A percentile compares a stretch with the other conserved stretches of the same genome.
Evolutionary conservation across 495 filamentous ascomycete genomes (phyloP).

Genomic region (Penicillium robsamsonii): DNA sequence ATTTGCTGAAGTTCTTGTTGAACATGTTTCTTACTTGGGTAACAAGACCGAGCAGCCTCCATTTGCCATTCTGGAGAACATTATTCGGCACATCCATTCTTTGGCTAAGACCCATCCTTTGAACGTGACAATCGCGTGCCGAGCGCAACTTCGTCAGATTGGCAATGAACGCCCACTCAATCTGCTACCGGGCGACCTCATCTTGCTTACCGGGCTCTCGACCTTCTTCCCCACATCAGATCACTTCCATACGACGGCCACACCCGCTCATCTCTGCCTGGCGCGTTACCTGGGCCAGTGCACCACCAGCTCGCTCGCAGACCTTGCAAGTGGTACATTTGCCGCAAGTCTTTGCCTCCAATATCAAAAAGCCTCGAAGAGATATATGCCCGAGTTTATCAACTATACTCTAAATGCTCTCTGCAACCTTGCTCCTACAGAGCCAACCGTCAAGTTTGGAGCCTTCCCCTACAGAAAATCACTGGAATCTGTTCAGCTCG

Average conservation of each 20-base stretch:
- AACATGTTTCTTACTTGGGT: conserved; percentile 71
- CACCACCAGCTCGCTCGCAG: conserved; percentile 57
- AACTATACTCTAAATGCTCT: conserved; percentile 78
- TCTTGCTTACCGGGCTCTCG: conserved; percentile 76
- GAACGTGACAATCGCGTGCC: conserved; percentile 73
- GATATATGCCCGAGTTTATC: conserved; percentile 84
- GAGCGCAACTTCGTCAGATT: conserved; percentile 65
- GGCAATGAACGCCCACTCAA: conserved; percentile 56
- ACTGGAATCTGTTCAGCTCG: conserved; percentile 50
- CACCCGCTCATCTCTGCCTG: conserved; percentile 79
- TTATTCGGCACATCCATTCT: conserved; percentile 80
- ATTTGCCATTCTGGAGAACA: conserved; percentile 61
- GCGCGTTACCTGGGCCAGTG: conserved; percentile 79
- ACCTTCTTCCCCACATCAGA: conserved; percentile 92
- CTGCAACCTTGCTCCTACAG: conserved; percentile 59
- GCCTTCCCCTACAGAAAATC: conserved; percentile 64
- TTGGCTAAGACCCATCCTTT: conserved; percentile 78
- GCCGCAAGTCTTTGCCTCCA: conserved; percentile 71
- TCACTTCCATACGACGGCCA: conserved; percentile 91
- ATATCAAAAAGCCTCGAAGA: conserved; percentile 76
- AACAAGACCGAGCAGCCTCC: conserved; percentile 49
- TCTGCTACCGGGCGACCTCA: conserved; percentile 70
- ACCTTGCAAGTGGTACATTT: conserved; percentile 74
- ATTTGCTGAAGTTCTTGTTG: conserved; percentile 73
- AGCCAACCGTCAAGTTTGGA: conserved; percentile 42